Conservation (phyloP, 208 protist genomes). For the Wallacemonas rigidus region DNA sequence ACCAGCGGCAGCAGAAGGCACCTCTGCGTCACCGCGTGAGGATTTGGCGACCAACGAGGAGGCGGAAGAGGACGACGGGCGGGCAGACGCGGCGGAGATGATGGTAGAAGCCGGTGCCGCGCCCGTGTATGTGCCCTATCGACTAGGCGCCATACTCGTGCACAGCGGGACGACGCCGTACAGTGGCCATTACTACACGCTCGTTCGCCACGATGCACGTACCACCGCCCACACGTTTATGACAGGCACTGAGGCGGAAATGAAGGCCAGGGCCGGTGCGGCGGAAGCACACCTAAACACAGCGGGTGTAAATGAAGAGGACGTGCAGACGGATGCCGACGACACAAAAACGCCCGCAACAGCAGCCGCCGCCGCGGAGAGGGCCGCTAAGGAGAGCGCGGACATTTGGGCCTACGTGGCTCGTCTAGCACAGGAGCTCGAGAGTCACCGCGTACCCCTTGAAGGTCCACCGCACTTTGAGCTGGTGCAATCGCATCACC, state of each 20-base stretch:
- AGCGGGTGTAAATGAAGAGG: too few relatives aligned
- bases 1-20: too few relatives aligned
- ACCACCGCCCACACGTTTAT: background rate
- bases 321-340: too few relatives aligned
- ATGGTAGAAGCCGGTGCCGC: background rate
- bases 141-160: conserved; percentile 54
- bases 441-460: background rate
- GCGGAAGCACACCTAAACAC: too few relatives aligned
- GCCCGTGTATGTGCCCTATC: conserved; percentile 41
- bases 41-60: conserved; percentile 12
- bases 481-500: too few relatives aligned
- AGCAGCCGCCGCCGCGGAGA: background rate
- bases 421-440: background rate
- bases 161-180: conserved; percentile 67
- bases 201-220: conserved; percentile 21
- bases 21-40: background rate
- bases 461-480: too few relatives aligned
- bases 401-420: background rate
- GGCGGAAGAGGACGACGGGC: conserved; percentile 1
- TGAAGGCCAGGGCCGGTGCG: background rate
- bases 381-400: background rate
- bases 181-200: conserved; percentile 71
- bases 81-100: background rate
- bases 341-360: too few relatives aligned
- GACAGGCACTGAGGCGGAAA: background rate